Evolutionary conservation across 371 early-diverging fungal species (phyloP).

Genomic region (Choanephora cucurbitarum): DNA sequence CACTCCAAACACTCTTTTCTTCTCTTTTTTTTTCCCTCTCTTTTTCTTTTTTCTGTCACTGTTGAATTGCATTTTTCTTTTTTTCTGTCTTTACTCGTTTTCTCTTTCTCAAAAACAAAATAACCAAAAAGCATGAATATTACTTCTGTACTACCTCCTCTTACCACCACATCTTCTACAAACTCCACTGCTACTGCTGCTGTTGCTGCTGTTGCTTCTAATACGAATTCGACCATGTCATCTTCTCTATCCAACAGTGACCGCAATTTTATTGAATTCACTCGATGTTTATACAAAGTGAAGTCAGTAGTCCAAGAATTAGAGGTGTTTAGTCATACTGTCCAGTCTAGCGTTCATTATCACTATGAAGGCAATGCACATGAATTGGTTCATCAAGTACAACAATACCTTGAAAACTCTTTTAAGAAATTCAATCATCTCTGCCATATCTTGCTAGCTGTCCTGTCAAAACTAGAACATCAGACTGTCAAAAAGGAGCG

Average conservation of each 20-base stretch:
- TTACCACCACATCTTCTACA: too few relatives aligned
- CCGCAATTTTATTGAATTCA: slow-evolving; percentile 26
- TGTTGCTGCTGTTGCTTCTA: background rate
- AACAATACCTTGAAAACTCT: slow-evolving; percentile 17
- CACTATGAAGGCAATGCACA: background rate
- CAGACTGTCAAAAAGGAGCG: slow-evolving; percentile 17
- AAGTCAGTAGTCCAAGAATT: slow-evolving; percentile 24
- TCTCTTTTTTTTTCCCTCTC: too few relatives aligned
- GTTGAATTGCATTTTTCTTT: too few relatives aligned
- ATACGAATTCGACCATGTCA: background rate
- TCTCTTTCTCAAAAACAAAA: too few relatives aligned
- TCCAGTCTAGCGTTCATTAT: slow-evolving; percentile 7
- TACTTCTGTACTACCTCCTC: too few relatives aligned
- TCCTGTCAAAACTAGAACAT: slow-evolving; percentile 20
- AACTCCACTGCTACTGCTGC: too few relatives aligned
- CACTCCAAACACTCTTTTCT: too few relatives aligned
- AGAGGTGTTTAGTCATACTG: slow-evolving; percentile 18
- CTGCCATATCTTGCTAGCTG: slow-evolving; percentile 18
- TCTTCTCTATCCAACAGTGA: slow-evolving; percentile 23
- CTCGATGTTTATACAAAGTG: slow-evolving; percentile 27
- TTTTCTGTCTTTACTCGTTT: too few relatives aligned
- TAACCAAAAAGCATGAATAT: too few relatives aligned
- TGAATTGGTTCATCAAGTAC: slow-evolving; percentile 12
- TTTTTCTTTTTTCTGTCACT: too few relatives aligned
- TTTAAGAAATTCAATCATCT: slow-evolving; percentile 23